Conservation (phyloP, 768 basidiomycete genomes). For the Suillus lakei region DNA sequence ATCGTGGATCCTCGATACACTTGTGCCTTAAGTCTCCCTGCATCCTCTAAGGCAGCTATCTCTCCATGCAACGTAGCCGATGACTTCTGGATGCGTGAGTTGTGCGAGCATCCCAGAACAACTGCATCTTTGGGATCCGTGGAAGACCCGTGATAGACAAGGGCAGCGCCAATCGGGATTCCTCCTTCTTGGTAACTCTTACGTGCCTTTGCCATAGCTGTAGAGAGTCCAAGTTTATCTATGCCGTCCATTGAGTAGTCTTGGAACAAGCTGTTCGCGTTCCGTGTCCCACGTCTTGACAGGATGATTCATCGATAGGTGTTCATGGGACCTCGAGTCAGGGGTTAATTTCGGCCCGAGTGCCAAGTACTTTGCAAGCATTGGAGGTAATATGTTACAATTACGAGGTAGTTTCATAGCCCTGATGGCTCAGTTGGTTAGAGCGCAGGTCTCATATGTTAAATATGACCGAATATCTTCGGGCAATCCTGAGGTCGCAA, state of each 20-base stretch:
- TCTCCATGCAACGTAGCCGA: slow-evolving; percentile 52
- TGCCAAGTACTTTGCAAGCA: not conserved
- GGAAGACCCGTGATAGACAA: slow-evolving; percentile 38
- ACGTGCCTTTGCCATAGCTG: slow-evolving; percentile 46
- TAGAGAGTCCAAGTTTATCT: slow-evolving; percentile 37
- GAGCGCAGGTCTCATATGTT: slow-evolving; percentile 58
- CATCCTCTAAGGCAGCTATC: slow-evolving; percentile 55
- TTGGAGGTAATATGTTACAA: accelerated
- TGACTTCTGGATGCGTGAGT: slow-evolving; percentile 48
- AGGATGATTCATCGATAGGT: not conserved
- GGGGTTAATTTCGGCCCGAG: not conserved
- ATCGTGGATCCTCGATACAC: slow-evolving; percentile 55
- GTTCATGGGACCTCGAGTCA: not conserved
- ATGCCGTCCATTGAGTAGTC: slow-evolving; percentile 17
- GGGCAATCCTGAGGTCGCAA: slow-evolving; percentile 62
- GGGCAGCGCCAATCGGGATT: slow-evolving; percentile 64
- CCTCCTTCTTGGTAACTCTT: slow-evolving; percentile 57
- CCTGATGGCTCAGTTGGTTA: slow-evolving; percentile 57
- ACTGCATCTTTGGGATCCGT: slow-evolving; percentile 11
- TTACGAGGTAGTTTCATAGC: not conserved
- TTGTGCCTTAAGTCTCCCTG: slow-evolving; percentile 50
- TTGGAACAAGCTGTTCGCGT: not conserved
- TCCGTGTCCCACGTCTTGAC: not conserved
- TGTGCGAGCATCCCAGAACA: slow-evolving; percentile 49
- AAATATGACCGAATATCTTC: slow-evolving; percentile 34